phyloP scores from a whole-genome alignment of 192 early-diverging fungal genomes.

The Physocladia obscura region DNA sequence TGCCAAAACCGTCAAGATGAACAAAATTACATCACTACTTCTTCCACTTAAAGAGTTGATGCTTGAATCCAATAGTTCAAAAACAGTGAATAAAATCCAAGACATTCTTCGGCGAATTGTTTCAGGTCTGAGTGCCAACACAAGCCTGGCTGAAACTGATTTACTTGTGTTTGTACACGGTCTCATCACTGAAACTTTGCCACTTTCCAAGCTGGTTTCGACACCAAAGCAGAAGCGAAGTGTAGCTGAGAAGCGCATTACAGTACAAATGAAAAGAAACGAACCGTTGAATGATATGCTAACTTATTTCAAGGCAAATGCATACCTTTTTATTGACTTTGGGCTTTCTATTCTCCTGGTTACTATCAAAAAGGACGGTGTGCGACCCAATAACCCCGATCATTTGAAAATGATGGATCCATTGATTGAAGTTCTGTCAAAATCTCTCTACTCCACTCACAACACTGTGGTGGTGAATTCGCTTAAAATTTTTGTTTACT shows the following conservation, averaged over 20 bases:
- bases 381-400: slow-evolving; percentile 47
- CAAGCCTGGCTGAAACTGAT: slow-evolving; percentile 59
- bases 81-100: slow-evolving; percentile 76
- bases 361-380: slow-evolving; percentile 52
- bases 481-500: slow-evolving; percentile 68
- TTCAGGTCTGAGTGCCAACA: slow-evolving; percentile 77
- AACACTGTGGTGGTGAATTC: slow-evolving; percentile 65
- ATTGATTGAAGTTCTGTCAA: slow-evolving; percentile 77
- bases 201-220: slow-evolving; percentile 60
- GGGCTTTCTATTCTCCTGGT: slow-evolving; percentile 81
- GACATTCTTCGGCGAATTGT: slow-evolving; percentile 74
- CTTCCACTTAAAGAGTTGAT: slow-evolving; percentile 85
- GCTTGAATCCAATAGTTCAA: slow-evolving; percentile 76
- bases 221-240: slow-evolving; percentile 51
- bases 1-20: slow-evolving; percentile 67
- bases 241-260: slow-evolving; percentile 55
- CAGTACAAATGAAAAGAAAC: slow-evolving; percentile 70
- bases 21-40: slow-evolving; percentile 69
- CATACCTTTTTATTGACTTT: slow-evolving; percentile 90
- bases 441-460: slow-evolving; percentile 82
- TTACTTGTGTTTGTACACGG: slow-evolving; percentile 82
- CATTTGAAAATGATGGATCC: slow-evolving; percentile 75
- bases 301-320: slow-evolving; percentile 83
- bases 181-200: slow-evolving; percentile 83
- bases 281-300: slow-evolving; percentile 53